These are phyloP conservation scores for Pontederia crassipes DNA, from an alignment of 176 grass and related monocot species.

Conservation along the genomic window DNA sequence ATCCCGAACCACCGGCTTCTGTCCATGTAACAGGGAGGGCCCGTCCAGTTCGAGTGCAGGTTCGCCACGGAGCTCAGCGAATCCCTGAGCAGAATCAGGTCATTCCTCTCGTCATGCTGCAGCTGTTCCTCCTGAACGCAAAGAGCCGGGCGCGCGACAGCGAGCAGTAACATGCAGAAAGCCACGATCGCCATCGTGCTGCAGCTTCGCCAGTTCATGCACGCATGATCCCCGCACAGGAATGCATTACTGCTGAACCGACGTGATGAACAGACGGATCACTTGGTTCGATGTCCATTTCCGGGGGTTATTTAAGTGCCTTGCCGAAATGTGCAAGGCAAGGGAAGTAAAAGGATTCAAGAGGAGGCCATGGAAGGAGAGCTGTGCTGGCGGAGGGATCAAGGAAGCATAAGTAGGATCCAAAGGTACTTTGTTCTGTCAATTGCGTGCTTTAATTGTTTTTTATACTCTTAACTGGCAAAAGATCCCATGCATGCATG, in stretches of 20 bases:
- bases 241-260: too few species aligned
- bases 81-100: conserved; percentile 59
- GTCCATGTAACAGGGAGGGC: conserved; percentile 53
- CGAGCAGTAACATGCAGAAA: conserved; percentile 8
- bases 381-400: conserved; percentile 15
- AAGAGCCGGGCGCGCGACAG: background rate
- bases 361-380: conserved; percentile 5
- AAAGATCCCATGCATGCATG: background rate
- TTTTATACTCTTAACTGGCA: background rate
- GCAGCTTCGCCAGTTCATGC: background rate
- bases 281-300: background rate
- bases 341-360: conserved; percentile 29
- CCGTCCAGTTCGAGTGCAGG: conserved; percentile 96
- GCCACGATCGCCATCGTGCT: background rate
- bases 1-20: conserved; percentile 72
- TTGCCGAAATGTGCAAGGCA: conserved; percentile 87
- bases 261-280: conserved; percentile 1
- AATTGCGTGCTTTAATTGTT: background rate
- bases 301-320: conserved; percentile 8
- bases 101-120: conserved; percentile 53
- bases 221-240: too few species aligned
- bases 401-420: conserved; percentile 24
- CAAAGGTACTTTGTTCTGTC: background rate
- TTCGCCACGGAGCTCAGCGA: conserved; percentile 53
- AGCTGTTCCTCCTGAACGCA: conserved; percentile 28